phyloP scores from a whole-genome alignment of 495 filamentous ascomycete genomes.

The Penicillium ochrochloron region DNA sequence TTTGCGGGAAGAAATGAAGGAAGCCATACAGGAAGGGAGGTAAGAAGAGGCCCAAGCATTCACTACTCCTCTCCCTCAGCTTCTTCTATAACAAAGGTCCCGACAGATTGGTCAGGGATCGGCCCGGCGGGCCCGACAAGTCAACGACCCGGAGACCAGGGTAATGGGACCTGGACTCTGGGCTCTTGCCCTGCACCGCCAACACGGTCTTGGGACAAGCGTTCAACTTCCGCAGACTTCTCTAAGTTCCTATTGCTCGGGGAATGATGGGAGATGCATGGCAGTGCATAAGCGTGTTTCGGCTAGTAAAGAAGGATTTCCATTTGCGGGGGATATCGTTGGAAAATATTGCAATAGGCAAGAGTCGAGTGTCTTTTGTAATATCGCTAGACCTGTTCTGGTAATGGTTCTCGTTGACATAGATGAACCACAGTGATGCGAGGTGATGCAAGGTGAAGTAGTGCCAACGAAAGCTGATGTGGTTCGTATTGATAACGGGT shows the following conservation, averaged over 20 bases:
- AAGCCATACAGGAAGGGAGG: too few species aligned
- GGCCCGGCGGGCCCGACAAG: conserved; percentile 1
- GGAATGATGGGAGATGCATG: neutral
- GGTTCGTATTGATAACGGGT: neutral
- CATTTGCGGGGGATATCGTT: neutral
- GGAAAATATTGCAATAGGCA: neutral
- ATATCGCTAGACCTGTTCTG: neutral
- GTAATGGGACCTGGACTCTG: neutral
- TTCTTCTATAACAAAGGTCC: neutral
- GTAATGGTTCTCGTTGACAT: neutral
- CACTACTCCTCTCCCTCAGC: too few species aligned
- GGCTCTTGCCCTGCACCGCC: neutral
- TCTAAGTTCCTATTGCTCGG: conserved; percentile 9
- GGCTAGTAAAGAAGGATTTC: conserved; percentile 43
- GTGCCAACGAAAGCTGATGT: neutral
- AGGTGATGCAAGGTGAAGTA: neutral
- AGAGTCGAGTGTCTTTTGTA: neutral
- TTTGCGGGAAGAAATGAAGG: too few species aligned
- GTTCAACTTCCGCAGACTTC: neutral
- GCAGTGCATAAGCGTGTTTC: conserved; percentile 20
- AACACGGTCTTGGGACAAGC: neutral
- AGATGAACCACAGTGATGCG: too few species aligned
- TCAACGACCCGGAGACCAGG: neutral
- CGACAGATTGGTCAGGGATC: conserved; percentile 11
- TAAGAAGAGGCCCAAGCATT: too few species aligned